Base-by-base conservation (phyloP, 2,329 filamentous ascomycete genomes). In the Dichotomopilus funicola region DNA sequence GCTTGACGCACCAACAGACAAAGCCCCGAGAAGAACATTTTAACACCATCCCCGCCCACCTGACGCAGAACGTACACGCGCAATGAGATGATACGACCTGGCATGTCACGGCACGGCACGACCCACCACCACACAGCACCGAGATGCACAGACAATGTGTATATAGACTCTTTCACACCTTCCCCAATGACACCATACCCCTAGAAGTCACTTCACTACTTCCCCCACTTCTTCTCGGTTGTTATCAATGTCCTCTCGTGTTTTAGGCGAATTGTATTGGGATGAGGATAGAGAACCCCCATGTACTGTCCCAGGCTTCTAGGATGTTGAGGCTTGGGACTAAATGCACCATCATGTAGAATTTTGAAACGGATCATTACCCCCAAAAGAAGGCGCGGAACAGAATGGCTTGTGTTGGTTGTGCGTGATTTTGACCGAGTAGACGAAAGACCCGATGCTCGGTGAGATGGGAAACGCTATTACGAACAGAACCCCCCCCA, bases 291-390 rank as follows among this genome's bases (percentile, higher is more conserved):
- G 63, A 66, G 63, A 66, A 60, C 53, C 53, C 56, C 59, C 63
- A 63, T 66, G 64, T 66, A 66, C 47, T 62, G 61, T 60, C 61
- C 59, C 61, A 62, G 59, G 57, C 58, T 61, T 61, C 60, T 58
- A 57, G 43, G 43, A 51, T 58, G 46, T 57, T 51, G 56, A 58
- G 55, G 56, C 57, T 56, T 62, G 58, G 59, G 49, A 56, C 63
- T 59, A 58, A 54, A 55, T 34, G 53, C 61, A 63, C 58, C 62
- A 62, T 66, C 64, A 64, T 66, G 64, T 66, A 66, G 63, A 66
- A 49, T 50, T 47, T 45, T 38, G 50, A 46, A 60, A 54, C 54
- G 61, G 55, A 58, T 57, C 41, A 58, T 55, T 55, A 52, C 51
- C 55, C 53, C 51, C 54, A 62, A 58, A 54, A 51, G 57, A 51